Percentiles rank a stretch among this genome's conserved stretches.
Evolutionary conservation across 495 filamentous ascomycete genomes (phyloP).

Genomic region (Aspergillus olivimuriae): DNA sequence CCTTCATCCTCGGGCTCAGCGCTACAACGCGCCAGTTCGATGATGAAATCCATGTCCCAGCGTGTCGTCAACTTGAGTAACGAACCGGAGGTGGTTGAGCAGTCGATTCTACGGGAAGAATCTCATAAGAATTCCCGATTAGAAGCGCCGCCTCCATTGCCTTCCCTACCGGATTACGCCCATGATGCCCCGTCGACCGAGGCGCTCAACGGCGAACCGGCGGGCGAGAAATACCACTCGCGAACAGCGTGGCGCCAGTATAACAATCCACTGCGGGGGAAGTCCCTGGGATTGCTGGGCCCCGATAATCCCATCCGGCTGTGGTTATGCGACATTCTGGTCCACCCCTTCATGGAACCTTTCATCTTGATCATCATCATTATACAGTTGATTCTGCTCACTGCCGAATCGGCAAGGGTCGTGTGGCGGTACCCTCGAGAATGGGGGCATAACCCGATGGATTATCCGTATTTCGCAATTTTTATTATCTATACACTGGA

Average conservation of each 20-base stretch:
- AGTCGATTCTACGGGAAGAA: slow-evolving; percentile 63
- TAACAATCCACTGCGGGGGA: slow-evolving; percentile 81
- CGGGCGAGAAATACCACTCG: slow-evolving; percentile 36
- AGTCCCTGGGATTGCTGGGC: slow-evolving; percentile 76
- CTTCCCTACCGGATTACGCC: slow-evolving; percentile 47
- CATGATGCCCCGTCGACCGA: slow-evolving; percentile 46
- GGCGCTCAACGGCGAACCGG: slow-evolving; percentile 22
- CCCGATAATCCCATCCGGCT: slow-evolving; percentile 69
- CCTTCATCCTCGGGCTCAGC: slow-evolving; percentile 60
- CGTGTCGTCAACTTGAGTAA: slow-evolving; percentile 97
- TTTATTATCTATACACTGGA: slow-evolving; percentile 92
- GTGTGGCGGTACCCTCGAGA: slow-evolving; percentile 48
- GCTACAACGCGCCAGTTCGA: slow-evolving; percentile 73
- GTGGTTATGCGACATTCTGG: slow-evolving; percentile 77
- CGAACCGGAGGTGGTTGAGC: slow-evolving; percentile 72
- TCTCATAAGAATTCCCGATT: slow-evolving; percentile 45
- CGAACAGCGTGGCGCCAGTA: slow-evolving; percentile 39
- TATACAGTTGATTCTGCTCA: slow-evolving; percentile 77
- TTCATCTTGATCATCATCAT: slow-evolving; percentile 82
- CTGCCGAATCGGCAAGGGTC: slow-evolving; percentile 68
- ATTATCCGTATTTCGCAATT: slow-evolving; percentile 73
- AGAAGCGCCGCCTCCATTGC: slow-evolving; percentile 51
- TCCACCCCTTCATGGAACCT: slow-evolving; percentile 82
- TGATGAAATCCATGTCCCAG: slow-evolving; percentile 94
- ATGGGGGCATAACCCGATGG: slow-evolving; percentile 67